These are phyloP conservation scores for Globisporangium barbulae DNA, from an alignment of 352 stramenopile species.

Conservation along the genomic window DNA sequence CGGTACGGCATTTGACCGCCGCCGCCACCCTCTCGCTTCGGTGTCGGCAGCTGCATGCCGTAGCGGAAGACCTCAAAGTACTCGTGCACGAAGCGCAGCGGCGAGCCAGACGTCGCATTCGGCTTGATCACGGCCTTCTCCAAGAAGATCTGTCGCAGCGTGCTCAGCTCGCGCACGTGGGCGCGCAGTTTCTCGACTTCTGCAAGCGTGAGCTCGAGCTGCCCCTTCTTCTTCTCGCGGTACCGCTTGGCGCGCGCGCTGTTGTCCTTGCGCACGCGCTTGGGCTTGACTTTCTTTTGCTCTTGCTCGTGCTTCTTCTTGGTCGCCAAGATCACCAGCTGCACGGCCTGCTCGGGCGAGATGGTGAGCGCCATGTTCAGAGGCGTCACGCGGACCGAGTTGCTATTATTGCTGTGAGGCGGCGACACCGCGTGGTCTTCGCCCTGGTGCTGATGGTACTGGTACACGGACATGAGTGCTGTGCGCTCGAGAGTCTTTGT, in stretches of 20 bases:
- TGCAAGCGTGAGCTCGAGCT: constrained; percentile 7
- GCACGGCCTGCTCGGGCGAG: not conserved
- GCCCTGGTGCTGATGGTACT: not conserved
- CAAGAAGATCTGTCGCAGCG: constrained; percentile 9
- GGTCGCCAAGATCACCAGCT: constrained; percentile 1
- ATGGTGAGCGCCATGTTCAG: constrained; percentile 1
- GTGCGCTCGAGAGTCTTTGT: not conserved
- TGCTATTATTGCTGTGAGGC: not conserved
- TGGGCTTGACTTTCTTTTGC: constrained; percentile 1
- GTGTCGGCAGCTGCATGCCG: constrained; percentile 11
- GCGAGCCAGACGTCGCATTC: constrained; percentile 11
- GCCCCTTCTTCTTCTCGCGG: constrained; percentile 17
- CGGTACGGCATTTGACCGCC: not conserved
- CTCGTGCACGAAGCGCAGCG: constrained; percentile 17
- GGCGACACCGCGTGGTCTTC: constrained; percentile 2
- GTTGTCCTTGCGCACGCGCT: constrained; percentile 15
- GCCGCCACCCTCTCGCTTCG: not conserved
- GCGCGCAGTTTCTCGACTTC: constrained; percentile 12
- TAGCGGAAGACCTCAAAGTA: constrained; percentile 24
- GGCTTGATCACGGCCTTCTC: constrained; percentile 11
- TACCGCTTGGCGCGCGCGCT: constrained; percentile 18
- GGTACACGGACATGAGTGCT: not conserved
- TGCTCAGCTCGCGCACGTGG: constrained; percentile 12
- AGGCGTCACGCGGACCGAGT: not conserved
- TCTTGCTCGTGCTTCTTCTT: not conserved